Conservation (phyloP, 116 monocot genomes). For the Papilionanthe hybrid region DNA sequence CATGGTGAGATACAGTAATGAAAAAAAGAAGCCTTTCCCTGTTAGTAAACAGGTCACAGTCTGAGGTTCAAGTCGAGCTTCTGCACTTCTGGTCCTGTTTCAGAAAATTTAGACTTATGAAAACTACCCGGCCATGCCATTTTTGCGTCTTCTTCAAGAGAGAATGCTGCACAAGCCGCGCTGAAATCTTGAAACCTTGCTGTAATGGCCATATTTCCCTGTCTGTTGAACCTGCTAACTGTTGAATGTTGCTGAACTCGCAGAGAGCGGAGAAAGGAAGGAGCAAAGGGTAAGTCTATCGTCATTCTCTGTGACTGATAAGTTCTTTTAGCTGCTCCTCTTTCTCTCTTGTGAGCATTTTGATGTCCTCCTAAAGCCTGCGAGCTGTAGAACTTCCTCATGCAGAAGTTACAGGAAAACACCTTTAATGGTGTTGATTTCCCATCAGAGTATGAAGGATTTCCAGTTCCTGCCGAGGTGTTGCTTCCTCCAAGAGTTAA, state of each 20-base stretch:
- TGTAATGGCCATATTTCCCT: slow-evolving; percentile 7
- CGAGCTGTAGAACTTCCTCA: slow-evolving; percentile 13
- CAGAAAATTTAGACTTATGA: slow-evolving; percentile 20
- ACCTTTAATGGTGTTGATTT: slow-evolving; percentile 30
- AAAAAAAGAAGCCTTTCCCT: not conserved
- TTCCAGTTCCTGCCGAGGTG: slow-evolving; percentile 8
- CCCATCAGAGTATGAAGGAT: slow-evolving; percentile 14
- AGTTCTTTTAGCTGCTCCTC: slow-evolving; percentile 35
- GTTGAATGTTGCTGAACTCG: slow-evolving; percentile 40
- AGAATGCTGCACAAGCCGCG: slow-evolving; percentile 17
- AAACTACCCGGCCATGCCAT: slow-evolving; percentile 34
- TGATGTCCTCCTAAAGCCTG: slow-evolving; percentile 76
- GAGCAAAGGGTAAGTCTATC: slow-evolving; percentile 22
- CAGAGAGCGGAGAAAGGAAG: slow-evolving; percentile 30
- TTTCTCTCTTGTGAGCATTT: slow-evolving; percentile 69
- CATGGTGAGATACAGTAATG: not conserved
- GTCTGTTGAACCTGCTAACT: slow-evolving; percentile 13
- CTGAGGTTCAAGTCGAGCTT: slow-evolving; percentile 53
- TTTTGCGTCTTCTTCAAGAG: slow-evolving; percentile 19
- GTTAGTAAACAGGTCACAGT: slow-evolving; percentile 23
- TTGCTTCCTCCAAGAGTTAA: slow-evolving; percentile 28
- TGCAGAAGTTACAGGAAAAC: slow-evolving; percentile 76
- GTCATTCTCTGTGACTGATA: slow-evolving; percentile 33
- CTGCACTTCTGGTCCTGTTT: slow-evolving; percentile 16
- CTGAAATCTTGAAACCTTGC: slow-evolving; percentile 20